Evolutionary conservation across 2,329 filamentous ascomycete genomes (phyloP).

Genomic region (Acephala macrosclerotiorum): DNA sequence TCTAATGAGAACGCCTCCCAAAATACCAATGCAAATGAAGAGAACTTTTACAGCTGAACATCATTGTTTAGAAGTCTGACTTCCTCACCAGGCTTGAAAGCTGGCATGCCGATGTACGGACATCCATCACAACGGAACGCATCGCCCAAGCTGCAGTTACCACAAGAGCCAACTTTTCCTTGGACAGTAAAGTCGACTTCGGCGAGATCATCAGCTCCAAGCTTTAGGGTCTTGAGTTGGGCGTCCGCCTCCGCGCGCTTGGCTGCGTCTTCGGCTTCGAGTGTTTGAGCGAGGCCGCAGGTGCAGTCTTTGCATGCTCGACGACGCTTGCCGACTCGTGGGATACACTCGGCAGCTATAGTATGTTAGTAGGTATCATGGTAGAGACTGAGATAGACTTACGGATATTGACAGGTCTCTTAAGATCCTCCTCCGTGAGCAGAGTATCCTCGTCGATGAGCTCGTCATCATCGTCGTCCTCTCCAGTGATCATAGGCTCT

Average conservation of each 20-base stretch:
- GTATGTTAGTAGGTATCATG: conserved; percentile 20
- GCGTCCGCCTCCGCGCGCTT: conserved; percentile 71
- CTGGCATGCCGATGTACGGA: conserved; percentile 89
- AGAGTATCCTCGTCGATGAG: conserved; percentile 91
- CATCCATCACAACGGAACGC: conserved; percentile 79
- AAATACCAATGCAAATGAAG: background rate
- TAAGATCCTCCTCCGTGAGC: conserved; percentile 84
- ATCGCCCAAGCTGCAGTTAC: conserved; percentile 92
- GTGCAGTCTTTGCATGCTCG: conserved; percentile 98
- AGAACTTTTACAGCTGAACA: conserved; percentile 71
- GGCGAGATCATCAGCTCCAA: conserved; percentile 79
- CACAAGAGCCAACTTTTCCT: conserved; percentile 94
- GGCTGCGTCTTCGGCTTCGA: conserved; percentile 83
- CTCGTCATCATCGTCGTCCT: conserved; percentile 75
- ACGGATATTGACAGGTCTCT: conserved; percentile 81
- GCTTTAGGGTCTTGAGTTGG: conserved; percentile 70
- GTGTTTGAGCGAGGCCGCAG: conserved; percentile 85
- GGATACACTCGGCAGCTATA: conserved; percentile 82
- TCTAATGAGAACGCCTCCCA: background rate
- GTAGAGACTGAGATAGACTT: conserved; percentile 50
- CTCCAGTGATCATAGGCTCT: conserved; percentile 55
- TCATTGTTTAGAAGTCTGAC: conserved; percentile 87
- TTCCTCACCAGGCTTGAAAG: conserved; percentile 97
- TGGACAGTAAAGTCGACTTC: conserved; percentile 98
- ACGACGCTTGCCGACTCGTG: conserved; percentile 86